phyloP scores from a whole-genome alignment of 2,329 filamentous ascomycete species.

The Neonectria faginata region DNA sequence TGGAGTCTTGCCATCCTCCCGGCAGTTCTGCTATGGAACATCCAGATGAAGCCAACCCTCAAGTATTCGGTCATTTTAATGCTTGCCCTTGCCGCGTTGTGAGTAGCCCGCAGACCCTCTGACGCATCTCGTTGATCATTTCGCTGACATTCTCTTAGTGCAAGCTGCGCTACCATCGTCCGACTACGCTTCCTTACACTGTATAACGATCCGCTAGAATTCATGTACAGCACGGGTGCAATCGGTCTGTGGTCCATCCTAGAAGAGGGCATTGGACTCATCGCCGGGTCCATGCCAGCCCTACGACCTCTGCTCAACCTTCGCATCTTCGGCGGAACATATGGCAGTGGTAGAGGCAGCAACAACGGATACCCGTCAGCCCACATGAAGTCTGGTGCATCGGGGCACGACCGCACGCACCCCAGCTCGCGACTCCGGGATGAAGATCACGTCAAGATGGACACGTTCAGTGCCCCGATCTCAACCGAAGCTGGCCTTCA shows the following conservation, averaged over 20 bases:
- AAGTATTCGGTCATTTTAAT: constrained; percentile 39
- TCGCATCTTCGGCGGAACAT: constrained; percentile 24
- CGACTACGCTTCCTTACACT: constrained; percentile 37
- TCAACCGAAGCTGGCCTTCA: constrained; percentile 14
- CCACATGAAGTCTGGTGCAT: constrained; percentile 9
- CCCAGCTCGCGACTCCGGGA: background rate
- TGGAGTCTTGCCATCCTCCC: constrained; percentile 43
- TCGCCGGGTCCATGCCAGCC: constrained; percentile 42
- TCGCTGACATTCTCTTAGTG: constrained; percentile 24
- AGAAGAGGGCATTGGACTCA: constrained; percentile 40
- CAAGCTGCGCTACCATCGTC: constrained; percentile 40
- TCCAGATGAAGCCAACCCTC: constrained; percentile 43
- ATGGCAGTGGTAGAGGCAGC: constrained; percentile 14
- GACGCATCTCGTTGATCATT: background rate
- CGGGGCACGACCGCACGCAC: background rate
- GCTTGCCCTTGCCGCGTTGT: constrained; percentile 41
- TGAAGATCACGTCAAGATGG: constrained; percentile 15
- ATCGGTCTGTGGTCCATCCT: constrained; percentile 42
- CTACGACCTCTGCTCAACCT: constrained; percentile 37
- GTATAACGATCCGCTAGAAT: constrained; percentile 38
- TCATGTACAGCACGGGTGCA: constrained; percentile 39
- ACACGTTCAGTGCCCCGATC: constrained; percentile 5
- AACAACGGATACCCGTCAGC: constrained; percentile 18
- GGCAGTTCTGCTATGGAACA: constrained; percentile 40
- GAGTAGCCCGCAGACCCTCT: constrained; percentile 2